Percentiles rank a stretch among this genome's conserved stretches.
Conservation (phyloP, 768 basidiomycete species). For the Boletus speciosus region DNA sequence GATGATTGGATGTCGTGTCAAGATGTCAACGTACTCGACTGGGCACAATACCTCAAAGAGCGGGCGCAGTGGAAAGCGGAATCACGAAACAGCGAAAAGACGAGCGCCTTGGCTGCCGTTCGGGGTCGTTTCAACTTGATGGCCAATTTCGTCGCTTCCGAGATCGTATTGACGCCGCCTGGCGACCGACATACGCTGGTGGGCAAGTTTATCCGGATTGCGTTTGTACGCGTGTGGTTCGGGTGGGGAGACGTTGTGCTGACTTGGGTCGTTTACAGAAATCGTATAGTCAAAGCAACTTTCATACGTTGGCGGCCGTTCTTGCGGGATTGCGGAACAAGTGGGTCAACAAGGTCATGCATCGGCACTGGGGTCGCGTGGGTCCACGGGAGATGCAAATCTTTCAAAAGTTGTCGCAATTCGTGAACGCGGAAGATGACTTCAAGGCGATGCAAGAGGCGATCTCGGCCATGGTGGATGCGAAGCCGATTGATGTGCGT, state of each 20-base stretch:
- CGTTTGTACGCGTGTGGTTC: constrained; percentile 56
- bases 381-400: constrained; percentile 70
- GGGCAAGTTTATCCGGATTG: constrained; percentile 79
- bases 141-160: constrained; percentile 75
- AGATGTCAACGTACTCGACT: constrained; percentile 72
- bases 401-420: constrained; percentile 66
- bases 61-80: constrained; percentile 66
- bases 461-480: constrained; percentile 60
- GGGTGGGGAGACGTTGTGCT: background rate
- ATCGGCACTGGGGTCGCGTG: constrained; percentile 62
- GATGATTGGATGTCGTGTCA: constrained; percentile 64
- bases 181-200: constrained; percentile 62
- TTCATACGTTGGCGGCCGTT: constrained; percentile 75
- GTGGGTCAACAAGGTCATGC: constrained; percentile 66
- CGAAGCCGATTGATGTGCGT: constrained; percentile 54
- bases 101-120: constrained; percentile 68
- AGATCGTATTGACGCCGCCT: constrained; percentile 73
- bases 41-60: constrained; percentile 79
- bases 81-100: constrained; percentile 53
- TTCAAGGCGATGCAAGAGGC: constrained; percentile 73
- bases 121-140: constrained; percentile 83
- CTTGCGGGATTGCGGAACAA: constrained; percentile 71
- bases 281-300: constrained; percentile 74
- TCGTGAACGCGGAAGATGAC: constrained; percentile 60
- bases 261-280: constrained; percentile 46